Conservation (phyloP, 306 rosid species). For the Rubus parviflorus region DNA sequence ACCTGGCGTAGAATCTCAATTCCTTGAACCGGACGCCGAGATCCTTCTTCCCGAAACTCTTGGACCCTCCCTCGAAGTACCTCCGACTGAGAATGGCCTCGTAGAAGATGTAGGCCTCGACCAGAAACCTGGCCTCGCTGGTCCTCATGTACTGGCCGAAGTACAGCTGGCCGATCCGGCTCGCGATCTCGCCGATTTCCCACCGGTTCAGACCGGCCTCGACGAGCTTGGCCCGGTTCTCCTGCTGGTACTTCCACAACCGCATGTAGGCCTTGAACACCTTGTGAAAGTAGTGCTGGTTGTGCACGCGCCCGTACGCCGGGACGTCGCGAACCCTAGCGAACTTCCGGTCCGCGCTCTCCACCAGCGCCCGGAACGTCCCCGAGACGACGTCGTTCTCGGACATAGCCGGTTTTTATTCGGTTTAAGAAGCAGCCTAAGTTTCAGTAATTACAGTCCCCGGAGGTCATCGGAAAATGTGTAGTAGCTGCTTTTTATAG, state of each 20-base stretch:
- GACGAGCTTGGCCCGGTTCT: slow-evolving; percentile 65
- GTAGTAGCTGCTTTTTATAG: not conserved
- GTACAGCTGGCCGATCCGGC: slow-evolving; percentile 97
- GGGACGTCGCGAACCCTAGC: slow-evolving; percentile 90
- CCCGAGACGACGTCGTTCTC: slow-evolving; percentile 46
- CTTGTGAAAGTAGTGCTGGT: slow-evolving; percentile 73
- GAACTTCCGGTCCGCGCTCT: slow-evolving; percentile 90
- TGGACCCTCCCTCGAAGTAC: slow-evolving; percentile 75
- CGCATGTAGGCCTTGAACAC: slow-evolving; percentile 89
- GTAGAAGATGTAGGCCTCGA: slow-evolving; percentile 89
- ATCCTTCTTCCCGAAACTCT: slow-evolving; percentile 65
- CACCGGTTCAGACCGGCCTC: slow-evolving; percentile 85
- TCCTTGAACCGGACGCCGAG: slow-evolving; percentile 85
- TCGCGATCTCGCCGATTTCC: slow-evolving; percentile 99
- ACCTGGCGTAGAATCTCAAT: slow-evolving; percentile 87
- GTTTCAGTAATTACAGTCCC: slow-evolving; percentile 28
- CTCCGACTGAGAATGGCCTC: slow-evolving; percentile 87
- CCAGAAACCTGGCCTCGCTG: slow-evolving; percentile 78
- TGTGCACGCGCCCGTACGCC: slow-evolving; percentile 68
- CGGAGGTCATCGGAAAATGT: slow-evolving; percentile 59
- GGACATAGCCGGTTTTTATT: slow-evolving; percentile 45
- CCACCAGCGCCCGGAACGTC: slow-evolving; percentile 87
- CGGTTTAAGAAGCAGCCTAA: slow-evolving; percentile 1
- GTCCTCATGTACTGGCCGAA: slow-evolving; percentile 93
- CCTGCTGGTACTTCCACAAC: slow-evolving; percentile 95